These are phyloP conservation scores for Carnegiea gigantea DNA, from an alignment of 179 eudicot species.

Conservation along the genomic window DNA sequence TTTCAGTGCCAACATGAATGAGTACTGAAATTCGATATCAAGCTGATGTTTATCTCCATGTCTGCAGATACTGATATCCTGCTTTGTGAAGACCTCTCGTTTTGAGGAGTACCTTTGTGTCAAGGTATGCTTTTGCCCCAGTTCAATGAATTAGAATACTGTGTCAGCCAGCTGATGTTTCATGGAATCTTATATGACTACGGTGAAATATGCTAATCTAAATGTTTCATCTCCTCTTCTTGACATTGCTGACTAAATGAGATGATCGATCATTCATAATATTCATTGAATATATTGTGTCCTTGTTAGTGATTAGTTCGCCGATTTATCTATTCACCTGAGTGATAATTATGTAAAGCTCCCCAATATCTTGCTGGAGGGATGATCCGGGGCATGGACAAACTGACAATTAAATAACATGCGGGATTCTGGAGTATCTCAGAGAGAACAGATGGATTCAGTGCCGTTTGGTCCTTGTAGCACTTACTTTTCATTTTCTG, in stretches of 20 bases:
- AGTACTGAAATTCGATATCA: not conserved
- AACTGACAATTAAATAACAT: not conserved
- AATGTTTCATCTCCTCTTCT: not conserved
- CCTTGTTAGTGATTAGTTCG: not conserved
- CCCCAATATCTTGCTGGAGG: too few species aligned
- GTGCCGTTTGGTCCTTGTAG: too few species aligned
- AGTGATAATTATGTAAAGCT: too few species aligned
- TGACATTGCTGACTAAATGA: not conserved
- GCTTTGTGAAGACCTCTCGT: constrained; percentile 94
- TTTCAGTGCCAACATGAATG: not conserved
- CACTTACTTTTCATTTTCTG: too few species aligned
- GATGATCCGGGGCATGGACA: not conserved
- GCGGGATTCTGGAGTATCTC: too few species aligned
- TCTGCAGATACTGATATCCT: constrained; percentile 61
- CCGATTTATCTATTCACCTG: too few species aligned
- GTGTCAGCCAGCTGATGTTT: not conserved
- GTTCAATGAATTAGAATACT: not conserved
- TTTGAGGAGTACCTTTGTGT: constrained; percentile 85
- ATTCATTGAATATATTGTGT: not conserved
- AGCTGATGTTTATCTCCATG: constrained; percentile 8
- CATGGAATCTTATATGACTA: not conserved
- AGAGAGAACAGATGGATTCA: too few species aligned
- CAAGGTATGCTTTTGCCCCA: constrained; percentile 45
- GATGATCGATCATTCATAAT: not conserved
- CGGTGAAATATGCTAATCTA: not conserved